Conservation (phyloP, 129 eudicot genomes). For the Heracleum sosnowskyi region DNA sequence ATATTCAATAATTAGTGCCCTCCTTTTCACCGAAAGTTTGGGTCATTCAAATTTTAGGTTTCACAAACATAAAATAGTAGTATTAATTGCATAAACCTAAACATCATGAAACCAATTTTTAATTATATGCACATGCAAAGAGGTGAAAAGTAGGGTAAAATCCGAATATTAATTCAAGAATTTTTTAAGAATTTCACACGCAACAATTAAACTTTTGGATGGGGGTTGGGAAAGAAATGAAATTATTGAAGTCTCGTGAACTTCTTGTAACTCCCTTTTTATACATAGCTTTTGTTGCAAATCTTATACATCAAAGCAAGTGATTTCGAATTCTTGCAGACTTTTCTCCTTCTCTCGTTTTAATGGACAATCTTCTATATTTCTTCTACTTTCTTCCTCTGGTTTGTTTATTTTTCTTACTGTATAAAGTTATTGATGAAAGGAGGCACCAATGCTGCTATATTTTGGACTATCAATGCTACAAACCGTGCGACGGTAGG, state of each 20-base stretch:
- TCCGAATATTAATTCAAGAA: not conserved
- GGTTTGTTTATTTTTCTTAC: not conserved
- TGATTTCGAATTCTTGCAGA: not conserved
- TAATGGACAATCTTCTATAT: not conserved
- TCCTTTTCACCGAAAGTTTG: not conserved
- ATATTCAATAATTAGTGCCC: not conserved
- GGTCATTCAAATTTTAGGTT: not conserved
- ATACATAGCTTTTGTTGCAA: not conserved
- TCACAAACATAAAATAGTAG: too few relatives aligned
- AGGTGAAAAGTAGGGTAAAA: not conserved
- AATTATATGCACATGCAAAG: not conserved
- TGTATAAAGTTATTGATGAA: not conserved
- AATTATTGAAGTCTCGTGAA: not conserved
- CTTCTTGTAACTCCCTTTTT: not conserved
- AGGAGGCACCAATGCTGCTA: slow-evolving; percentile 9
- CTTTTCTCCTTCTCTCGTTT: not conserved
- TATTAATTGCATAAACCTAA: too few relatives aligned
- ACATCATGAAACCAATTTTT: not conserved
- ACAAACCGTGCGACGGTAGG: slow-evolving; percentile 15
- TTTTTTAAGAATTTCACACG: not conserved
- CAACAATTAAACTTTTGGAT: not conserved
- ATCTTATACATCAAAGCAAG: not conserved
- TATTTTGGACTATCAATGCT: slow-evolving; percentile 15
- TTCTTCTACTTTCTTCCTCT: slow-evolving; percentile 4
- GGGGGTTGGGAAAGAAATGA: not conserved